Conservation (phyloP, 306 rosid genomes). For the Prunus mira region DNA sequence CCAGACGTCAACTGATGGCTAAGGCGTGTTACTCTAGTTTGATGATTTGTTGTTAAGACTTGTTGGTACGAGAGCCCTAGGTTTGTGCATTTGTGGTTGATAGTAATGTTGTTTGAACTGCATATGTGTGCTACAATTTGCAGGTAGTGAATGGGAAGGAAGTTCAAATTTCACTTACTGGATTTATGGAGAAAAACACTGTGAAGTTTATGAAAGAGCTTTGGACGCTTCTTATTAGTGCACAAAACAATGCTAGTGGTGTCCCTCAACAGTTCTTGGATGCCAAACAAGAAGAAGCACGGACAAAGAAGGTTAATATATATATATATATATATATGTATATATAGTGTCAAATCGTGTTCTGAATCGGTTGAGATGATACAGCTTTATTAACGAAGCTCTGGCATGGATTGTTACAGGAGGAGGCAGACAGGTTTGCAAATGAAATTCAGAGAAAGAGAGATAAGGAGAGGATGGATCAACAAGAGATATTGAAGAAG, state of each 20-base stretch:
- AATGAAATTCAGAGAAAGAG: constrained; percentile 80
- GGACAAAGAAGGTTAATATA: constrained; percentile 66
- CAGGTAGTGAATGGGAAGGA: constrained; percentile 89
- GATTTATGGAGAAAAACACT: constrained; percentile 96
- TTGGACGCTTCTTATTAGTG: constrained; percentile 87
- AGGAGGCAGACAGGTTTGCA: constrained; percentile 72
- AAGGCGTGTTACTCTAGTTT: neutral
- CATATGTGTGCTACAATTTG: constrained; percentile 16
- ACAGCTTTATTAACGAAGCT: constrained; percentile 17
- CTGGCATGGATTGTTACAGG: constrained; percentile 47
- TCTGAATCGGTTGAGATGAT: constrained; percentile 7
- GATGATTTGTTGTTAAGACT: neutral
- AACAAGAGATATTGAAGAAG: constrained; percentile 69
- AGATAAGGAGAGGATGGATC: constrained; percentile 75
- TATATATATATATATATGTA: neutral
- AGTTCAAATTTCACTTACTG: constrained; percentile 89
- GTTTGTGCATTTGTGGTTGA: neutral
- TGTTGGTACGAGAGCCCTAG: neutral
- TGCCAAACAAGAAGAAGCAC: constrained; percentile 87
- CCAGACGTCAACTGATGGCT: neutral
- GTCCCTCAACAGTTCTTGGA: constrained; percentile 98
- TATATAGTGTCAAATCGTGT: neutral
- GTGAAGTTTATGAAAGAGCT: constrained; percentile 98
- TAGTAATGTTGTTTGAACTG: neutral
- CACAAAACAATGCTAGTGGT: constrained; percentile 86